Evolutionary conservation across 2,329 filamentous ascomycete genomes (phyloP), one percentile per base, ranked within the genome.

Genomic region (Clonostachys rhizophaga): DNA sequence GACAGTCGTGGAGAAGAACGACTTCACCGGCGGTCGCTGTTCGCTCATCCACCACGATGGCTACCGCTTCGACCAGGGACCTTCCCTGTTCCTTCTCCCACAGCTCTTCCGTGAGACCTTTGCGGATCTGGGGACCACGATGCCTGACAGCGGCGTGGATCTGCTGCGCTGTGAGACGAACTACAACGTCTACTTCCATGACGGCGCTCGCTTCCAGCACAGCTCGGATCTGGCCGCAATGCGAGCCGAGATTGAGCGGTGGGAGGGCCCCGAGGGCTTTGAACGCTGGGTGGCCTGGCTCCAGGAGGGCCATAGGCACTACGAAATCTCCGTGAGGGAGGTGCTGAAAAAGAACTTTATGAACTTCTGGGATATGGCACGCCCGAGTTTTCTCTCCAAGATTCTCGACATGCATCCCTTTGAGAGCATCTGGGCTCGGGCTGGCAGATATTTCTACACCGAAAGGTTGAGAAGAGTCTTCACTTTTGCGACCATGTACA

Each of bases 401-500:
- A 60, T 88, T 16, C 58, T 87, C 16, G 68, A 69, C 11, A 61
- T 90, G 47, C 86, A 89, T 67, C 85, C 84, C 0, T 83, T 89
- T 51, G 82, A 89, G 61, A 84, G 76, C 55, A 86, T 89, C 14
- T 90, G 84, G 69, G 70, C 71, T 7, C 68, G 87, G 30, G 81
- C 84, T 4, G 71, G 77, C 24, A 75, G 74, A 50, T 89, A 89
- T 57, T 90, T 90, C 62, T 76, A 72, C 71, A 84, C 83, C 0
- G 86, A 89, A 58, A 70, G 85, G 48, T 58, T 90, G 56, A 71
- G 86, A 50, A 68, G 85, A 24, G 85, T 86, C 0, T 90, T 90
- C 53, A 89, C 86, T 0, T 90, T 90, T 63, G 85, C 81, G 18
- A 89, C 83, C 55, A 91, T 90, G 86, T 90, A 91, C 58, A 86